Conservation (phyloP, 2,329 filamentous ascomycete genomes). For the Fusarium virguliforme region DNA sequence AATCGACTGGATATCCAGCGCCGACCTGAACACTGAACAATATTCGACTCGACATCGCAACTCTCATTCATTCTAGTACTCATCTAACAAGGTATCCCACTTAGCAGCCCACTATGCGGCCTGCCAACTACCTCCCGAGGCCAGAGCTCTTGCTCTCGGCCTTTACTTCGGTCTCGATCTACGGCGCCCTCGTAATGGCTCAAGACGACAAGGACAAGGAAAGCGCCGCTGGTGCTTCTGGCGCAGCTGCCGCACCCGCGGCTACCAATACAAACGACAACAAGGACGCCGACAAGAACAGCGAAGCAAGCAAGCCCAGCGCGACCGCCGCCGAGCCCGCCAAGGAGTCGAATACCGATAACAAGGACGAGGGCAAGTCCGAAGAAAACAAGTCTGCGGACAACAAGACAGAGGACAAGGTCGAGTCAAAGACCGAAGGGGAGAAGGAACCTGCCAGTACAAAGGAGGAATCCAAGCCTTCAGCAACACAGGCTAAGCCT, state of each 20-base stretch:
- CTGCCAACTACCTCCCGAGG: conserved; percentile 48
- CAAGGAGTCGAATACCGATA: conserved; percentile 40
- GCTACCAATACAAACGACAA: conserved; percentile 17
- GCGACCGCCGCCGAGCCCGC: conserved; percentile 34
- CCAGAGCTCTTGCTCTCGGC: conserved; percentile 51
- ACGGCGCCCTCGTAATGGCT: conserved; percentile 55
- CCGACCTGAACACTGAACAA: conserved; percentile 1
- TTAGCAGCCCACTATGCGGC: conserved; percentile 48
- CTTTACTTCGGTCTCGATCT: conserved; percentile 50
- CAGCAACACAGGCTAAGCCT: conserved; percentile 34
- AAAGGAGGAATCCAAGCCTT: conserved; percentile 30
- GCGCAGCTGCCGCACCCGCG: conserved; percentile 24
- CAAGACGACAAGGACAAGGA: conserved; percentile 49
- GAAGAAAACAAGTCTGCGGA: conserved; percentile 14
- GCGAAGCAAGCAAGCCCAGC: conserved; percentile 27
- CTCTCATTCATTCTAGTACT: conserved; percentile 23
- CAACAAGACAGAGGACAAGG: conserved; percentile 30
- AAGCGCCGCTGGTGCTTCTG: conserved; percentile 37
- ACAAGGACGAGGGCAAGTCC: not conserved
- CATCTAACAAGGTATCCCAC: conserved; percentile 13
- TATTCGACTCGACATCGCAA: conserved; percentile 13
- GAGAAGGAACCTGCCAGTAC: conserved; percentile 34
- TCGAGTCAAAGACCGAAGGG: conserved; percentile 29
- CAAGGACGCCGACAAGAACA: conserved; percentile 15
- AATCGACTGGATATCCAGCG: not conserved